Evolutionary conservation across 306 rosid genomes (phyloP), one percentile per base, ranked within the genome.

Genomic region (Vigna trinervia): DNA sequence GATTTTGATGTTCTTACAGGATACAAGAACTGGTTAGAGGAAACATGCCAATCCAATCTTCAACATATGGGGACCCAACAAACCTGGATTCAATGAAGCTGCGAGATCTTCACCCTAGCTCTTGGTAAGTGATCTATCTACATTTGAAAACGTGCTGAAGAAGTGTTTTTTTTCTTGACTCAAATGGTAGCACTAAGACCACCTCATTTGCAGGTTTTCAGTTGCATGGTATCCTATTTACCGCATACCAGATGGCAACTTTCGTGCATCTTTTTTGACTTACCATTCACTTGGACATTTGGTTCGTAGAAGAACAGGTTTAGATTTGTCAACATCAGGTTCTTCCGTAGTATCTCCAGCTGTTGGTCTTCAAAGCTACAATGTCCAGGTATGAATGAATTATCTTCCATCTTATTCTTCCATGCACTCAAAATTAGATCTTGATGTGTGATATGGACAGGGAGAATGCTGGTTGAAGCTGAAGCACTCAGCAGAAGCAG

Each of bases 151-250:
- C 28, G 28, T 26, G 28, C 4, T 26, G 28, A 26, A 26, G 28
- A 23, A 62, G 30, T 48, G 65, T 30, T 34, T 46, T 22, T 59
- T 69, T 54, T 74, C 45, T 58, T 72, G 15, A 64, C 57, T 67
- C 39, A 85, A 48, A 47, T 65, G 73, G 63, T 70, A 81, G 62
- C 51, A 72, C 64, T 38, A 48, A 23, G 23, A 73, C 71, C 32
- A 65, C 66, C 52, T 83, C 64, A 59, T 85, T 77, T 83, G 85
- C 93, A 93, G 98, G 98, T 93, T 84, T 75, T 80, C 98, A 0
- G 98, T 93, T 66, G 98, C 98, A 1, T 91, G 98, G 98, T 93
- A 93, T 88, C 97, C 98, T 67, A 89, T 93, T 63, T 93, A 93
- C 85, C 91, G 97, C 78, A 91, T 93, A 84, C 98, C 98, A 0